phyloP scores from a whole-genome alignment of 495 filamentous ascomycete genomes.

The Lasiosphaeria ovina region DNA sequence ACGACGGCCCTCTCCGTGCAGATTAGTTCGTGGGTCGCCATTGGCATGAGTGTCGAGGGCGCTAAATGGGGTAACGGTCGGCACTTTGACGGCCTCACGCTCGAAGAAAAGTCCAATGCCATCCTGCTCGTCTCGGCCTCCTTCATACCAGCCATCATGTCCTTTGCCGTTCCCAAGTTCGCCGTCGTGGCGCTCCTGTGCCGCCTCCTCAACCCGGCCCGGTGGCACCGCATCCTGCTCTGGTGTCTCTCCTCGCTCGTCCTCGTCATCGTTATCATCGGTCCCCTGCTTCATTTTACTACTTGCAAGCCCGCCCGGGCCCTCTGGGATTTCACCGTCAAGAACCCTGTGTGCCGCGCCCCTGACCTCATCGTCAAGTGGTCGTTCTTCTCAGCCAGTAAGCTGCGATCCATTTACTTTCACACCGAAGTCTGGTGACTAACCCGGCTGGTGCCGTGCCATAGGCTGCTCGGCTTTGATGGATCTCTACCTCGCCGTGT shows the following conservation, averaged over 20 bases:
- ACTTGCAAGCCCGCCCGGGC: conserved; percentile 42
- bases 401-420: conserved; percentile 12
- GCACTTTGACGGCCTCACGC: conserved; percentile 28
- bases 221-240: conserved; percentile 29
- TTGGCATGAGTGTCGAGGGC: conserved; percentile 9
- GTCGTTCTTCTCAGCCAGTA: conserved; percentile 41
- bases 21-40: conserved; percentile 7
- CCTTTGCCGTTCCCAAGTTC: conserved; percentile 44
- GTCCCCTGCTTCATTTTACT: conserved; percentile 40
- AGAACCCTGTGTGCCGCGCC: conserved; percentile 32
- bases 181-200: conserved; percentile 44
- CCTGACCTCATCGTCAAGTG: conserved; percentile 39
- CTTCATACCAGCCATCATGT: conserved; percentile 41
- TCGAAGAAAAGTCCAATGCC: conserved; percentile 25
- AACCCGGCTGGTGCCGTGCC: background rate
- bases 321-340: conserved; percentile 40
- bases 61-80: conserved; percentile 23
- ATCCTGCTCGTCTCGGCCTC: conserved; percentile 35
- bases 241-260: conserved; percentile 35
- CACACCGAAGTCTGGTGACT: background rate
- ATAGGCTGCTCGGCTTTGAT: conserved; percentile 43
- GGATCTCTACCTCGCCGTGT: conserved; percentile 51
- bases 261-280: conserved; percentile 28
- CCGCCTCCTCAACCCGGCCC: conserved; percentile 36
- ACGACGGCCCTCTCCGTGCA: background rate